phyloP scores from a whole-genome alignment of 352 stramenopile genomes.

The Lagenidium sp. region DNA sequence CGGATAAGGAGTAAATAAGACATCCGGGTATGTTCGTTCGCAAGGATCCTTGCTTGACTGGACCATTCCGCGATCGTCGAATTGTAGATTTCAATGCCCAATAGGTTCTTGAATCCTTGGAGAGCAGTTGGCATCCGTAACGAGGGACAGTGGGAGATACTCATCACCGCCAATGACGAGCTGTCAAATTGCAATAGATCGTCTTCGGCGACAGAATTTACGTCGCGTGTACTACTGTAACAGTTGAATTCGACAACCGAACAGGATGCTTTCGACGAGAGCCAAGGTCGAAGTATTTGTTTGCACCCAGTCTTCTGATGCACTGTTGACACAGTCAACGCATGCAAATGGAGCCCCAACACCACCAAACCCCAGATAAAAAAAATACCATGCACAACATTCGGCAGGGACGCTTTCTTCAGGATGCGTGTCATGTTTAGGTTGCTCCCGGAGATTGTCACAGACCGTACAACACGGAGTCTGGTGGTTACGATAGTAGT shows the following conservation, averaged over 20 bases:
- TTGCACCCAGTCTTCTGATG: background rate
- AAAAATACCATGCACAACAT: background rate
- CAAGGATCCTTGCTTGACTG: no score
- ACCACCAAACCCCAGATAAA: conserved; percentile 3
- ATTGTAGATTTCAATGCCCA: no score
- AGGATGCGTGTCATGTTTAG: background rate
- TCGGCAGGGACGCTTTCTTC: background rate
- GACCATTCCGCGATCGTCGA: no score
- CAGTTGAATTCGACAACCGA: conserved; percentile 15
- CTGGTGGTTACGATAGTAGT: background rate
- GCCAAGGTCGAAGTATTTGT: background rate
- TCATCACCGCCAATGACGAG: conserved; percentile 1
- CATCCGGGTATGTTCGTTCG: background rate
- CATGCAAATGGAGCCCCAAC: background rate
- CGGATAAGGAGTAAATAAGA: background rate
- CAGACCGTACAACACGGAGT: background rate
- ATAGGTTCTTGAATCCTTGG: conserved; percentile 5
- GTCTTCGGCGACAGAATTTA: background rate
- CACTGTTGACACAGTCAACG: background rate
- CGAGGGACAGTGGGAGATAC: conserved; percentile 6
- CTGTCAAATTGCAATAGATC: background rate
- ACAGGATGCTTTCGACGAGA: conserved; percentile 3
- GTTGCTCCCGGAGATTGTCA: background rate
- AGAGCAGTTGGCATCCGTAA: conserved; percentile 7
- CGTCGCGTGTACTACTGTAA: background rate